Conservation (phyloP, 331 rosid species). For the Cydonia oblonga region DNA sequence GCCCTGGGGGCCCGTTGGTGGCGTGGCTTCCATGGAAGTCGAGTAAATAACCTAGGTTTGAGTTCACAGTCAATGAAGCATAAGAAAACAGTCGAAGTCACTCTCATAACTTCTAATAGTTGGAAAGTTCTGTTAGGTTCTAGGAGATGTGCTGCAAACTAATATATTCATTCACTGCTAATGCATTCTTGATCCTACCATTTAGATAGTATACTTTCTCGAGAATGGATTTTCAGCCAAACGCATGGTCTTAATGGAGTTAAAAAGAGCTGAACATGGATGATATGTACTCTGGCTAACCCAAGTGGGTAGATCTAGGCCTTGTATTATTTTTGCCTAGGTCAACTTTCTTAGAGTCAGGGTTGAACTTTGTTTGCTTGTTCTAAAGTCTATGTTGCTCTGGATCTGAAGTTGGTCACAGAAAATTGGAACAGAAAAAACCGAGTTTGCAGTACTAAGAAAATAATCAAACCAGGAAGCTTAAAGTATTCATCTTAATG, state of each 20-base stretch:
- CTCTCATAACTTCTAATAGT: neutral
- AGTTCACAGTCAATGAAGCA: constrained; percentile 26
- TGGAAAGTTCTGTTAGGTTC: constrained; percentile 4
- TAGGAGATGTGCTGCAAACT: constrained; percentile 9
- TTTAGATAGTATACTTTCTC: neutral
- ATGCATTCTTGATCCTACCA: constrained; percentile 8
- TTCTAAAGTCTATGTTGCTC: neutral
- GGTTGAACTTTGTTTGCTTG: neutral
- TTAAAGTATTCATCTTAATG: neutral
- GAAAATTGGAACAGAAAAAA: neutral
- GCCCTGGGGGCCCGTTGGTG: constrained; percentile 69
- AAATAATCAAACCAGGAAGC: neutral
- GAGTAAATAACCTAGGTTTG: constrained; percentile 48
- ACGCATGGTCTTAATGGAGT: neutral
- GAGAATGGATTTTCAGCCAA: neutral
- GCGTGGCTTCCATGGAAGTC: constrained; percentile 53
- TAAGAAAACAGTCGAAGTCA: constrained; percentile 15
- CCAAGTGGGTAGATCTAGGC: neutral
- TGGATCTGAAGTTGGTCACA: neutral
- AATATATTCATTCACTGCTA: neutral
- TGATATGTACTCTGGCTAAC: neutral
- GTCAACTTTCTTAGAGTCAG: neutral
- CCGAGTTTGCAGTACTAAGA: neutral
- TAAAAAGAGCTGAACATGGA: neutral
- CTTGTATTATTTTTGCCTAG: too few species aligned